Evolutionary conservation across 163 green algal genomes (phyloP), one percentile per base, ranked within the genome.

Genomic region (Prototheca stagnorum): DNA sequence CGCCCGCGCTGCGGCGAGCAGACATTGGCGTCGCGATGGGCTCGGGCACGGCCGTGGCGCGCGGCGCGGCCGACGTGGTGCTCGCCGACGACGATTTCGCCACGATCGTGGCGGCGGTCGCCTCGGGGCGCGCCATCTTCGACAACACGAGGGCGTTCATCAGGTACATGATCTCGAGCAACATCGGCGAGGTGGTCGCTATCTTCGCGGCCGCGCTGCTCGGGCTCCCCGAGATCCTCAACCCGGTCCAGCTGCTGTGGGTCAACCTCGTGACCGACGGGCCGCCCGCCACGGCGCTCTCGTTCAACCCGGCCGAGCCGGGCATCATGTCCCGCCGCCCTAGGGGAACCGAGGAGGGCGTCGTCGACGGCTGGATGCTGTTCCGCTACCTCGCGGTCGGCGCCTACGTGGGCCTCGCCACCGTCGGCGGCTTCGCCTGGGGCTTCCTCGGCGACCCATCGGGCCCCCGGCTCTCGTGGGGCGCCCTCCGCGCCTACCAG

Each of bases 71-170:
- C 3, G 78, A 88, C 57, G 92, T 92, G 81, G 81, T 90, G 41
- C 69, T 92, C 31, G 79, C 80, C 28, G 83, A 94, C 54, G 84
- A 94, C 70, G 93, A 94, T 66, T 94, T 94, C 54, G 75, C 74
- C 28, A 90, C 75, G 41, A 96, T 96, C 19, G 84, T 95, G 42
- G 47, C 63, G 22, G 87, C 85, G 3, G 84, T 96, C 34, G 76
- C 68, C 0, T 83, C 94, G 59, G 88, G 88, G 4, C 69, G 88
- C 3, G 65, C 79, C 19, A 94, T 95, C 43, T 96, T 87, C 66
- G 81, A 82, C 73, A 96, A 97, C 77, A 95, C 83, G 23, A 93
- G 94, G 70, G 79, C 92, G 68, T 96, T 95, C 60, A 93, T 95
- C 47, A 71, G 85, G 23, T 94, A 93, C 71, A 91, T 89, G 81